Evolutionary conservation across 73 alveolate genomes (phyloP).

Genomic region (Uronychia setigera): DNA sequence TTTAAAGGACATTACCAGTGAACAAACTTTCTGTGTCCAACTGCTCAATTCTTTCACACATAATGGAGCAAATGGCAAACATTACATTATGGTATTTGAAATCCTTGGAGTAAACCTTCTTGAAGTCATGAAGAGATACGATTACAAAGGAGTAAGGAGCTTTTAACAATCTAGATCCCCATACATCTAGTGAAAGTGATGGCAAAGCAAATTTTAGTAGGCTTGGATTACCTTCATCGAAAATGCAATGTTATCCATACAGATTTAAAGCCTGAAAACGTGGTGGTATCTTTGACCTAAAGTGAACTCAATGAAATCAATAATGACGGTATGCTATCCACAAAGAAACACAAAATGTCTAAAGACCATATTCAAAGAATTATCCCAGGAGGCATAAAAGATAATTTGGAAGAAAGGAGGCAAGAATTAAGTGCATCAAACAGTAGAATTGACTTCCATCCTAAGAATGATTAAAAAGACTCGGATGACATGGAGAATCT

Average conservation of each 20-base stretch:
- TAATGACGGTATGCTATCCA: slow-evolving; percentile 67
- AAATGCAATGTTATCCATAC: slow-evolving; percentile 94
- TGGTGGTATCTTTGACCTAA: slow-evolving; percentile 78
- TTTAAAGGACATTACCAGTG: no score
- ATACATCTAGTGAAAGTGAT: slow-evolving; percentile 75
- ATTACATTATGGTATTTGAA: slow-evolving; percentile 88
- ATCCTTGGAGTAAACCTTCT: slow-evolving; percentile 86
- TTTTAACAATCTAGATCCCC: slow-evolving; percentile 29
- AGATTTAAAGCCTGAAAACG: slow-evolving; percentile 97
- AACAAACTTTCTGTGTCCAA: slow-evolving; percentile 85
- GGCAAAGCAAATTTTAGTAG: slow-evolving; percentile 94
- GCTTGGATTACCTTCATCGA: slow-evolving; percentile 96
- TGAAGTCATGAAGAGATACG: slow-evolving; percentile 80
- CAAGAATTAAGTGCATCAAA: no score
- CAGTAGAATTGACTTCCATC: no score
- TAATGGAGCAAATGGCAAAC: slow-evolving; percentile 90
- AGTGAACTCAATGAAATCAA: slow-evolving; percentile 74
- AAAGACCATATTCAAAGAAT: slow-evolving; percentile 3
- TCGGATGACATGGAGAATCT: no score
- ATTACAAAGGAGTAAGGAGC: slow-evolving; percentile 58
- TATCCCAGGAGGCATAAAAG: no score
- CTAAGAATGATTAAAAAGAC: no score
- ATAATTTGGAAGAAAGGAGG: no score
- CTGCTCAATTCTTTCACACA: slow-evolving; percentile 88
- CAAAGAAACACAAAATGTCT: slow-evolving; percentile 39